These are phyloP conservation scores for Cardamine chenopodiifolia DNA, from an alignment of 345 rosid species.

Conservation along the genomic window DNA sequence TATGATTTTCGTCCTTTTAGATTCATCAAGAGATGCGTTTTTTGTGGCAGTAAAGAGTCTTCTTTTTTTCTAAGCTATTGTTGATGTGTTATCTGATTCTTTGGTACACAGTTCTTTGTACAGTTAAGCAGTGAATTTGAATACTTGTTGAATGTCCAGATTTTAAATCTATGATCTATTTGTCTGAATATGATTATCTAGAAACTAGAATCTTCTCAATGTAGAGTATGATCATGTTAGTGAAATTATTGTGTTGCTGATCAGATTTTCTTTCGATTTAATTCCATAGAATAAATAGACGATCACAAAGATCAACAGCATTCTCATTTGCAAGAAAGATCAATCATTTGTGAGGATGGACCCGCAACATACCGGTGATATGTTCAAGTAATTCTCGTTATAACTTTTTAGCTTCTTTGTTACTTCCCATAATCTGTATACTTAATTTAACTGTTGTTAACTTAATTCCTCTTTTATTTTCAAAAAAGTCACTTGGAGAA, in stretches of 20 bases:
- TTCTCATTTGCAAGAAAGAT: conserved; percentile 6
- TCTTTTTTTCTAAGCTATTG: conserved; percentile 9
- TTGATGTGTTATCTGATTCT: conserved; percentile 15
- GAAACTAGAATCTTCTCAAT: neutral
- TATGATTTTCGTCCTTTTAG: conserved; percentile 31
- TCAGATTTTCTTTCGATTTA: neutral
- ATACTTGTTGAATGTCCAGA: neutral
- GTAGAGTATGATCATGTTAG: conserved; percentile 10
- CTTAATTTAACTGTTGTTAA: neutral
- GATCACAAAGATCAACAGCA: neutral
- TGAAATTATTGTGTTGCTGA: neutral
- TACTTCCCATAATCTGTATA: conserved; percentile 9
- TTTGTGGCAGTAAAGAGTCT: conserved; percentile 14
- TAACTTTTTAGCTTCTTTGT: neutral
- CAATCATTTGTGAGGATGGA: conserved; percentile 32
- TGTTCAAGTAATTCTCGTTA: conserved; percentile 33
- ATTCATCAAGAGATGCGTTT: conserved; percentile 29
- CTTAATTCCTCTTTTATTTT: neutral
- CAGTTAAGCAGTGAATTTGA: conserved; percentile 1
- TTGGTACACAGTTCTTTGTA: conserved; percentile 9
- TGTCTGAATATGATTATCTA: neutral
- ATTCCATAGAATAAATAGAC: neutral
- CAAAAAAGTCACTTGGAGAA: conserved; percentile 59
- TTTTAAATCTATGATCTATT: neutral
- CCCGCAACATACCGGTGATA: conserved; percentile 30